Base-by-base conservation (phyloP, 2,329 filamentous ascomycete genomes). In the Cladosporium velox region DNA sequence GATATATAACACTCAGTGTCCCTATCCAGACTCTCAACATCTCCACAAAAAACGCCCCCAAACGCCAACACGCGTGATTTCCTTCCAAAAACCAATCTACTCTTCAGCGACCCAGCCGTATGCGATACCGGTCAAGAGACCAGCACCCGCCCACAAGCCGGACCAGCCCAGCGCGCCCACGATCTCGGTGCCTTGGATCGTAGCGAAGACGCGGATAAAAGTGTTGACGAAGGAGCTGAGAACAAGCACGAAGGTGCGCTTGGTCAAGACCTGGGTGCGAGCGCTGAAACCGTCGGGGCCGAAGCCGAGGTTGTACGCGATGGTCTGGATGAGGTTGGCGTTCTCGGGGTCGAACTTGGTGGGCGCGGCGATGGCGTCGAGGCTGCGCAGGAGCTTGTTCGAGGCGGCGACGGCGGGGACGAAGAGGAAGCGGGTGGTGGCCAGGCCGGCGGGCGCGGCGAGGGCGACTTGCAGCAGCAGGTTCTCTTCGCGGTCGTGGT, bases 371-470 rank as follows among this genome's bases (percentile, higher is more conserved):
- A 66, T 28, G 52, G 64, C 26, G 30, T 66, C 64, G 30, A 66
- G 51, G 8, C 58, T 34, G 49, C 59, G 55, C 7, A 66, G 64
- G 12, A 66, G 57, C 28, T 54, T 54, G 64, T 66, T 66, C 18
- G 64, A 66, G 47, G 64, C 58, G 4, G 59, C 49, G 47, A 66
- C 59, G 38, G 87, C 85, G 1, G 90, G 88, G 47, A 87, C 86
- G 77, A 97, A 96, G 70, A 97, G 87, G 76, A 96, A 94, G 55
- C 86, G 85, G 68, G 88, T 88, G 4, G 90, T 88, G 0, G 91
- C 90, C 68, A 87, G 82, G 2, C 93, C 93, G 21, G 91, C 84
- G 1, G 89, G 88, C 3, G 92, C 78, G 58, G 91, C 83, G 10
- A 85, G 83, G 49, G 85, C 77, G 44, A 87, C 58, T 12, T 83